These are phyloP conservation scores for Aureobasidium zeae DNA, from an alignment of 2,329 filamentous ascomycete genomes.

Conservation along the genomic window DNA sequence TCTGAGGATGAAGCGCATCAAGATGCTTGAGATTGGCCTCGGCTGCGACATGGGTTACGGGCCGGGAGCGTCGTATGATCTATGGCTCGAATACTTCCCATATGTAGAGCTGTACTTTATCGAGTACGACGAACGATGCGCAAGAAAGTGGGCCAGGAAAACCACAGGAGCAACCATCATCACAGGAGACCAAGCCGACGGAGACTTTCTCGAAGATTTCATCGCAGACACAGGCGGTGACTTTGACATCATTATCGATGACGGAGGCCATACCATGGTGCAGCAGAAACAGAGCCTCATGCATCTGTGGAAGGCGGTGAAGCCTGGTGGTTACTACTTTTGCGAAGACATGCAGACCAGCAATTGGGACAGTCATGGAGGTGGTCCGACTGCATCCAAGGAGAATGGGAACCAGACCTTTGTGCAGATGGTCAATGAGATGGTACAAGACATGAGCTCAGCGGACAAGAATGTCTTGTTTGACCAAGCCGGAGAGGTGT, in stretches of 20 bases:
- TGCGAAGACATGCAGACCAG: slow-evolving; percentile 25
- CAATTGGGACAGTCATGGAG: slow-evolving; percentile 22
- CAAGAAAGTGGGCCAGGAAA: slow-evolving; percentile 29
- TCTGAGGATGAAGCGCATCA: slow-evolving; percentile 28
- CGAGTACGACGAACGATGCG: slow-evolving; percentile 33
- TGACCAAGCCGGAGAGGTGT: slow-evolving; percentile 14
- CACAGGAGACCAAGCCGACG: slow-evolving; percentile 34
- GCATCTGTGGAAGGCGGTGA: slow-evolving; percentile 31
- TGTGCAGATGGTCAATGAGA: slow-evolving; percentile 22
- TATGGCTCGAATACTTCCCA: slow-evolving; percentile 35
- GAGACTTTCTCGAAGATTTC: slow-evolving; percentile 31
- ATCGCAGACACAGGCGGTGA: slow-evolving; percentile 26
- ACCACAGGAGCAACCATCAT: slow-evolving; percentile 32
- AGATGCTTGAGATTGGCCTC: slow-evolving; percentile 36
- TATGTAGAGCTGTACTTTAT: slow-evolving; percentile 36
- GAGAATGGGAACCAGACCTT: slow-evolving; percentile 20
- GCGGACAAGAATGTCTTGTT: slow-evolving; percentile 6
- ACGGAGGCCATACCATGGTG: slow-evolving; percentile 33
- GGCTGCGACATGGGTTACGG: slow-evolving; percentile 34
- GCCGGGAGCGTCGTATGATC: slow-evolving; percentile 33
- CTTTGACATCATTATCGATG: slow-evolving; percentile 37
- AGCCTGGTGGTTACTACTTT: slow-evolving; percentile 27
- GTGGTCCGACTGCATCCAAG: slow-evolving; percentile 17
- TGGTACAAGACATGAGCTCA: slow-evolving; percentile 22
- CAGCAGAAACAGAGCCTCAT: slow-evolving; percentile 32